A percentile compares a stretch with the other conserved stretches of the same genome.
Evolutionary conservation across 352 stramenopile genomes (phyloP).

Genomic region (Phytophthora multivora): DNA sequence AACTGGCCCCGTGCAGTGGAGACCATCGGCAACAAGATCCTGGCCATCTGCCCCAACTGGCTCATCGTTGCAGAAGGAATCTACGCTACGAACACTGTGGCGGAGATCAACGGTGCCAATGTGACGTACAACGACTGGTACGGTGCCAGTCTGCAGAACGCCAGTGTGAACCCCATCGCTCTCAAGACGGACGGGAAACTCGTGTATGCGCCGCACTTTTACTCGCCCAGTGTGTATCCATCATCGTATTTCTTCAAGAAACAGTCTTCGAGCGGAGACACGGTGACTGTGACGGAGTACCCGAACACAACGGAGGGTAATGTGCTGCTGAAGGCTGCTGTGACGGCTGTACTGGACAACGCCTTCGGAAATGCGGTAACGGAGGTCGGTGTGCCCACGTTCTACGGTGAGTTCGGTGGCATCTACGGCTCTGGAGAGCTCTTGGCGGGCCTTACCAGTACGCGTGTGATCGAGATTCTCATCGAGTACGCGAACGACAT

Average conservation of each 20-base stretch:
- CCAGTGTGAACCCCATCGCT: constrained; percentile 66
- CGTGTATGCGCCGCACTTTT: constrained; percentile 84
- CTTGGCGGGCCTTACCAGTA: constrained; percentile 64
- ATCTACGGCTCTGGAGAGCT: constrained; percentile 71
- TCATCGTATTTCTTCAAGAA: constrained; percentile 77
- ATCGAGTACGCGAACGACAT: constrained; percentile 70
- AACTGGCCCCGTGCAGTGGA: constrained; percentile 82
- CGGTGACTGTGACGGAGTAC: constrained; percentile 63
- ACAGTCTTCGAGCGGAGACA: constrained; percentile 43
- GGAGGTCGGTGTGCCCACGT: constrained; percentile 56
- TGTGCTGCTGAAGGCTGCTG: constrained; percentile 49
- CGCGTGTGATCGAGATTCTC: constrained; percentile 72
- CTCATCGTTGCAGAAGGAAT: constrained; percentile 76
- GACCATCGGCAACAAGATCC: constrained; percentile 64
- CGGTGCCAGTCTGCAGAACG: constrained; percentile 82
- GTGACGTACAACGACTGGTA: constrained; percentile 84
- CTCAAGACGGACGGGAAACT: constrained; percentile 69
- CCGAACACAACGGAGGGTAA: constrained; percentile 67
- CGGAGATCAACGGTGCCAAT: constrained; percentile 63
- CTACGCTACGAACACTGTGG: constrained; percentile 46
- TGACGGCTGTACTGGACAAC: constrained; percentile 68
- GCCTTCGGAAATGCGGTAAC: constrained; percentile 66
- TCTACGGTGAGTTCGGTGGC: constrained; percentile 85
- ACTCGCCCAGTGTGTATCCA: constrained; percentile 80
- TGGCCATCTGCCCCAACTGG: constrained; percentile 78